Evolutionary conservation across 805 yeast species (phyloP).

Genomic region (Candida vartiovaarae): DNA sequence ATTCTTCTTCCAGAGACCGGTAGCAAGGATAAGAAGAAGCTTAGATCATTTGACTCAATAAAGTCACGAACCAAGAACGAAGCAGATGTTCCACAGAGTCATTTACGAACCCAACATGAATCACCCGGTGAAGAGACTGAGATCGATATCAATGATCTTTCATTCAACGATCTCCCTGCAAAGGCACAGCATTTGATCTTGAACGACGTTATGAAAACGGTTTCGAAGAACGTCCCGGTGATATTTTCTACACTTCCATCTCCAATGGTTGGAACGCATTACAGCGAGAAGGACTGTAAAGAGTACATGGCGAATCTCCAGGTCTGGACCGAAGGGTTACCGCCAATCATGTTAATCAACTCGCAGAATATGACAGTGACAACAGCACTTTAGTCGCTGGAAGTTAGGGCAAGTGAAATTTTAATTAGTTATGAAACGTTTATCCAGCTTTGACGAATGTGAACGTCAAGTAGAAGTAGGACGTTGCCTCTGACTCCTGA

Average conservation of each 20-base stretch:
- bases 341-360: constrained; percentile 77
- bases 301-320: constrained; percentile 74
- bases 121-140: constrained; percentile 1
- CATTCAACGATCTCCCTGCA: constrained; percentile 87
- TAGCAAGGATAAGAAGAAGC: constrained; percentile 9
- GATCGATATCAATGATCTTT: constrained; percentile 30
- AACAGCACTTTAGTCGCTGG: constrained; percentile 56
- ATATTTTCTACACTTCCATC: constrained; percentile 88
- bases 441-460: constrained; percentile 58
- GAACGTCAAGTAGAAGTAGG: constrained; percentile 71
- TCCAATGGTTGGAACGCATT: constrained; percentile 78
- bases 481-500: constrained; percentile 79
- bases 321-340: constrained; percentile 74
- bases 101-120: too few relatives aligned
- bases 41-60: neutral
- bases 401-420: too few relatives aligned
- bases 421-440: neutral
- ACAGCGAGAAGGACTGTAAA: constrained; percentile 55
- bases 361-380: constrained; percentile 96
- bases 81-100: neutral
- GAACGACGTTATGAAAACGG: constrained; percentile 71
- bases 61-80: neutral
- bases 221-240: constrained; percentile 61
- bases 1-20: constrained; percentile 45
- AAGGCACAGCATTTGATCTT: constrained; percentile 83